Conservation (phyloP, 192 early-diverging fungal genomes). For the Backusella australiensis region DNA sequence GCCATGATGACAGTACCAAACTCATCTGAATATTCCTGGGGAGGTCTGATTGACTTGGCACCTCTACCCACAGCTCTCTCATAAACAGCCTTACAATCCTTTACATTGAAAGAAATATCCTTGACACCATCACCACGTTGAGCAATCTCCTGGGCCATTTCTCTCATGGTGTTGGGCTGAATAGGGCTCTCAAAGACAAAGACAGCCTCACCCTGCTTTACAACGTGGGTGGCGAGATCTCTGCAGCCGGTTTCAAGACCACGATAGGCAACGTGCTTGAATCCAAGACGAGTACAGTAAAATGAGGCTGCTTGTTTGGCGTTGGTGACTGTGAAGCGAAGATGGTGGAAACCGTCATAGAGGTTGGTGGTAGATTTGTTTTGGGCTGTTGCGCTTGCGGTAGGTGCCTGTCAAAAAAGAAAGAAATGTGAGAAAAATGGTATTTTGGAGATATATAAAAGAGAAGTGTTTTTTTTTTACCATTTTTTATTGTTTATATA, state of each 20-base stretch:
- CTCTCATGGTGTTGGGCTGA: constrained; percentile 69
- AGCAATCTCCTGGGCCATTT: constrained; percentile 68
- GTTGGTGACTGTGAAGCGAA: constrained; percentile 88
- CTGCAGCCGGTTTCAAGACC: constrained; percentile 95
- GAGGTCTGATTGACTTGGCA: constrained; percentile 74
- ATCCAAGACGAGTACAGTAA: constrained; percentile 92
- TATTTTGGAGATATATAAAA: neutral
- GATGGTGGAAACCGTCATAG: constrained; percentile 75
- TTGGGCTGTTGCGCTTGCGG: neutral
- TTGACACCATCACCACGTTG: constrained; percentile 93
- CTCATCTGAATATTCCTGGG: constrained; percentile 81
- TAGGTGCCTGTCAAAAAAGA: neutral
- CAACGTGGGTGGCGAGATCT: constrained; percentile 82
- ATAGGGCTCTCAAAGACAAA: constrained; percentile 94
- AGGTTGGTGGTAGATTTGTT: constrained; percentile 2
- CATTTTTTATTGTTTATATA: neutral
- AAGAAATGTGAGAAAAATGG: neutral
- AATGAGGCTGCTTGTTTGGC: constrained; percentile 94
- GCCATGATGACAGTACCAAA: constrained; percentile 89
- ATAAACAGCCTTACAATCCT: constrained; percentile 78
- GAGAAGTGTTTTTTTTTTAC: neutral
- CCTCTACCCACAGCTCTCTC: constrained; percentile 79
- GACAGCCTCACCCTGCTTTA: constrained; percentile 72
- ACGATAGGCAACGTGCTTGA: constrained; percentile 89
- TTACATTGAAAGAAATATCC: constrained; percentile 93